Conservation (phyloP, 352 stramenopile species). For the Phytophthora hybrid region DNA sequence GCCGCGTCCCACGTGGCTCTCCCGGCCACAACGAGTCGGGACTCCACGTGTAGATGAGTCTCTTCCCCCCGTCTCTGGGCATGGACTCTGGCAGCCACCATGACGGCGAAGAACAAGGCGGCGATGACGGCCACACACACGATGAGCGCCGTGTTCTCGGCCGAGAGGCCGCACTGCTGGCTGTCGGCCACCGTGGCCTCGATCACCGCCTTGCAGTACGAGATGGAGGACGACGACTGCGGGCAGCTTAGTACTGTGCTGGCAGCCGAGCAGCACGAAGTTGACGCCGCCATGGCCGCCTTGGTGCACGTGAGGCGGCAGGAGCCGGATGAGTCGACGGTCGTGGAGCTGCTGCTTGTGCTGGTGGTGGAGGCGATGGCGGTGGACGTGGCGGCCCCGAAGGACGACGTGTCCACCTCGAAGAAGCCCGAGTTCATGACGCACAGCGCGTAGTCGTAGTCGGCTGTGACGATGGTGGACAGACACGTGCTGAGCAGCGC, state of each 20-base stretch:
- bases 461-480: conserved; percentile 45
- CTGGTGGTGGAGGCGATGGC: conserved; percentile 19
- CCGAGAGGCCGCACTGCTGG: conserved; percentile 48
- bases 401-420: conserved; percentile 29
- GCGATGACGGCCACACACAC: conserved; percentile 28
- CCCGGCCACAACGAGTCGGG: conserved; percentile 31
- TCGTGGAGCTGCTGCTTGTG: conserved; percentile 20
- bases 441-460: conserved; percentile 61
- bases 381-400: conserved; percentile 1
- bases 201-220: conserved; percentile 52
- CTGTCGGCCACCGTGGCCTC: conserved; percentile 47
- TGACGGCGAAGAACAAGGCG: conserved; percentile 29
- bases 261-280: conserved; percentile 48
- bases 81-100: conserved; percentile 35
- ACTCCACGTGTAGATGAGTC: conserved; percentile 29
- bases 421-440: conserved; percentile 79
- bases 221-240: conserved; percentile 32
- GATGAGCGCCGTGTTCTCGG: conserved; percentile 45
- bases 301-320: conserved; percentile 49
- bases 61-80: conserved; percentile 20
- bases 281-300: conserved; percentile 37
- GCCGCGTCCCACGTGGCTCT: conserved; percentile 39
- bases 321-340: conserved; percentile 24
- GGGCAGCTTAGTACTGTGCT: conserved; percentile 35
- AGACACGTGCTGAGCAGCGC: conserved; percentile 47